Conservation (phyloP, 176 grass and related monocot species). For the Zoysia pacifica region DNA sequence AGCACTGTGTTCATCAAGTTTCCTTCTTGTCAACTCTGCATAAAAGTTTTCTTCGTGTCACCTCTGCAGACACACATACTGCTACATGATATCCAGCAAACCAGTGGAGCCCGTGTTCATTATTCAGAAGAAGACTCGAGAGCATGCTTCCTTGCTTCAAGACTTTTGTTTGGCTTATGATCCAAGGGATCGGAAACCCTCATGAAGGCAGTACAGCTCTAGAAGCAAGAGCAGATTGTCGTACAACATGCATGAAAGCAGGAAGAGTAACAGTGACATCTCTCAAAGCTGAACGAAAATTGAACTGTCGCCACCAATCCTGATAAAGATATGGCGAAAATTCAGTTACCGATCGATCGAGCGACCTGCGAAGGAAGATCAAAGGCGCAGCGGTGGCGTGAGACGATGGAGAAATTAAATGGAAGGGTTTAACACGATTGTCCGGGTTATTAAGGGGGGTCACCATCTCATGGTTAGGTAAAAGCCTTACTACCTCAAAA, state of each 20-base stretch:
- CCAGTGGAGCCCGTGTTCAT: slow-evolving; percentile 12
- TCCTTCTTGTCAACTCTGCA: slow-evolving; percentile 34
- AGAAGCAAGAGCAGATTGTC: slow-evolving; percentile 24
- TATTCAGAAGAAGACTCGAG: not conserved
- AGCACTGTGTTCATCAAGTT: slow-evolving; percentile 9
- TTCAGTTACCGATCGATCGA: not conserved
- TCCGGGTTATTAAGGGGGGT: slow-evolving; percentile 50
- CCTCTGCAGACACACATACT: slow-evolving; percentile 18
- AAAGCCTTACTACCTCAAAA: slow-evolving; percentile 31
- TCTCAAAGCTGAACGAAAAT: slow-evolving; percentile 14
- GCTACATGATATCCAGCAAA: not conserved
- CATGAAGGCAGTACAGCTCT: not conserved
- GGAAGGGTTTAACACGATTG: slow-evolving; percentile 29
- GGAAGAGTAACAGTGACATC: not conserved
- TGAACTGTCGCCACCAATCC: slow-evolving; percentile 1
- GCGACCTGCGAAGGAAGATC: slow-evolving; percentile 20
- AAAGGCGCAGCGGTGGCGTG: slow-evolving; percentile 26
- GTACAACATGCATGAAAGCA: not conserved
- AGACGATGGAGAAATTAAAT: slow-evolving; percentile 35
- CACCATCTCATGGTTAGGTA: slow-evolving; percentile 50
- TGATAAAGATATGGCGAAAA: not conserved
- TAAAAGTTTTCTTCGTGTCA: slow-evolving; percentile 41
- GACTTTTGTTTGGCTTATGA: slow-evolving; percentile 26
- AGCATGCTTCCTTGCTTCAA: not conserved
- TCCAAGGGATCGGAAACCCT: slow-evolving; percentile 12